Evolutionary conservation across 202 grass and related monocot genomes (phyloP), one percentile per base, ranked within the genome.

Genomic region (Eragrostis tef): DNA sequence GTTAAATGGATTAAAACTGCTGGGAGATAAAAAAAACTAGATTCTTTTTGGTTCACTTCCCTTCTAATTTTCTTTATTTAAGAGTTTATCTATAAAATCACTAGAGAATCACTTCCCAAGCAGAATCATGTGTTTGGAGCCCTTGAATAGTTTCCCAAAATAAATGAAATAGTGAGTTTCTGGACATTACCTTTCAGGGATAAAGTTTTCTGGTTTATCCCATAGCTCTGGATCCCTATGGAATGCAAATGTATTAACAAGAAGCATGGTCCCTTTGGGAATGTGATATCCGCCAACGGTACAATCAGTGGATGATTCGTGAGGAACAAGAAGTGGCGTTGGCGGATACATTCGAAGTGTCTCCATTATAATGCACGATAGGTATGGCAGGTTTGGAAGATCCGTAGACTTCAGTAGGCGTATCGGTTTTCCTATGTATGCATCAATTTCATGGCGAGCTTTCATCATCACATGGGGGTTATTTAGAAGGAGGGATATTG

Each of bases 401-500:
- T 93, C 90, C 0, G 67, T 4, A n/a, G 79, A 86, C n/a, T 76
- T 72, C 4, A 96, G 21, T 5, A 90, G 74, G 9, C 88, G 86
- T 2, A 0, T 2, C 0, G 63, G 59, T 7, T 82, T 27, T 2
- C 85, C 90, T 8, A 90, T 46, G 56, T 47, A 29, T 0, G 10
- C 43, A 2, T 86, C 81, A 0, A 96, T 88, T 70, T 92, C 90
- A 0, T 31, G 46, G 0, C 6, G 43, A 1, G 87, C 85, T 24
- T 58, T 92, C 19, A 16, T 11, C 77, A 96, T 22, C 1, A 5
- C 43, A 0, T 14, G 1, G 0, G 90, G 86, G 16, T 89, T 57
- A 80, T 88, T 90, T 0, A 92, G 49, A 39, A 96, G 11, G 1
- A 92, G 90, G 0, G 87, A 85, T 83, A 90, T 85, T 6, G 89